Evolutionary conservation across 1,139 yeast genomes (phyloP).

Genomic region (Blastobotrys buckinghamii): DNA sequence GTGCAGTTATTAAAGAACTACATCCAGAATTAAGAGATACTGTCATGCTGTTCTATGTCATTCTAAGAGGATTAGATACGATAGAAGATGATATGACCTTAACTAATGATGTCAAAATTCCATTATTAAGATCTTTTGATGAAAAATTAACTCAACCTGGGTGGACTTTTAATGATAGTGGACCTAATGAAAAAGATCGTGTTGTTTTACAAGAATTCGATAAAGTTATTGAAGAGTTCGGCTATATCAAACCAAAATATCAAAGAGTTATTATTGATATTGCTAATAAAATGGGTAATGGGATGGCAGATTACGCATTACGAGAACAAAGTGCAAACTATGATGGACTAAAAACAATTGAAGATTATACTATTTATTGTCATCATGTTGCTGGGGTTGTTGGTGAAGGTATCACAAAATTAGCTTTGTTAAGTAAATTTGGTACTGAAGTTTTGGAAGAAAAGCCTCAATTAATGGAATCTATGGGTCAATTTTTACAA

Average conservation of each 20-base stretch:
- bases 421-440: conserved; percentile 43
- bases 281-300: conserved; percentile 85
- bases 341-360: conserved; percentile 69
- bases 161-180: conserved; percentile 74
- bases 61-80: conserved; percentile 89
- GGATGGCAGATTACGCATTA: conserved; percentile 92
- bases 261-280: conserved; percentile 74
- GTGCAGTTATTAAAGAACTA: conserved; percentile 84
- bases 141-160: conserved; percentile 51
- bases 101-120: conserved; percentile 62
- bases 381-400: conserved; percentile 97
- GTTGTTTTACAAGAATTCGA: conserved; percentile 73
- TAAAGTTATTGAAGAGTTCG: conserved; percentile 61
- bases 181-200: conserved; percentile 75
- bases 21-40: conserved; percentile 85
- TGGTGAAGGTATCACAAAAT: conserved; percentile 87
- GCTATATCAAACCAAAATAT: conserved; percentile 65
- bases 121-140: conserved; percentile 62
- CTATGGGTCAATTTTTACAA: conserved; percentile 94
- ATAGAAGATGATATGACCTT: conserved; percentile 95
- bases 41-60: conserved; percentile 71
- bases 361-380: conserved; percentile 87
- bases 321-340: conserved; percentile 67
- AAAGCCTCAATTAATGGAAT: conserved; percentile 55
- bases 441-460: conserved; percentile 46